Conservation (phyloP, 2,329 filamentous ascomycete species). For the Epichloe typhina region DNA sequence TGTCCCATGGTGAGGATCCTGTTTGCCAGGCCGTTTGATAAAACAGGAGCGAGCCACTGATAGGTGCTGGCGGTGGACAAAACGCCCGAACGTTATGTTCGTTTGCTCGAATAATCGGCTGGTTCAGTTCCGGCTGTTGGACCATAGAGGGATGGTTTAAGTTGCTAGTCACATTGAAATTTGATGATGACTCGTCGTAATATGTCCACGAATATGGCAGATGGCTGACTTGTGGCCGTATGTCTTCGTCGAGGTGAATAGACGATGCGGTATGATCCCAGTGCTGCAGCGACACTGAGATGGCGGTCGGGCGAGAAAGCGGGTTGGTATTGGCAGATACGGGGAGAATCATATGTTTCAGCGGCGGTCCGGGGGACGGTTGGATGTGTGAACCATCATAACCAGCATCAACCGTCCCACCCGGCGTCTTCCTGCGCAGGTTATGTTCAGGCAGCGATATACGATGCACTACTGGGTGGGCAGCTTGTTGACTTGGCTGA, state of each 20-base stretch:
- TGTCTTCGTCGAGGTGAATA: not conserved
- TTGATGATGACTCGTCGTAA: not conserved
- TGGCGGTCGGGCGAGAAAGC: constrained; percentile 7
- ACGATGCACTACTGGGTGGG: constrained; percentile 7
- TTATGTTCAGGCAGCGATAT: constrained; percentile 31
- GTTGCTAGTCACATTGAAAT: not conserved
- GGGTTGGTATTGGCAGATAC: constrained; percentile 20
- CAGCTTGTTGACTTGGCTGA: constrained; percentile 13
- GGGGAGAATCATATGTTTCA: constrained; percentile 73
- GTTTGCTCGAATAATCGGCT: constrained; percentile 21
- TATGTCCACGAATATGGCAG: not conserved
- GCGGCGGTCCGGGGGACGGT: constrained; percentile 58
- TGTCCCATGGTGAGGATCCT: constrained; percentile 6
- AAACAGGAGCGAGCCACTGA: constrained; percentile 18
- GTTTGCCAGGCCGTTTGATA: constrained; percentile 14
- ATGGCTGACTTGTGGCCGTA: not conserved
- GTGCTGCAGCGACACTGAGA: constrained; percentile 5
- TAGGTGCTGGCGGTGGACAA: constrained; percentile 21
- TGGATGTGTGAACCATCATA: constrained; percentile 77
- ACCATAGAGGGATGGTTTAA: constrained; percentile 5
- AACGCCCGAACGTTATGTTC: constrained; percentile 26
- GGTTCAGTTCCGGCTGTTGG: constrained; percentile 12
- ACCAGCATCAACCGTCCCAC: constrained; percentile 80
- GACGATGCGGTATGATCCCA: constrained; percentile 1
- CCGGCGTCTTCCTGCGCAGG: constrained; percentile 82